These are phyloP conservation scores for Macadamia integrifolia DNA, from an alignment of 164 flowering plant species.

Conservation along the genomic window DNA sequence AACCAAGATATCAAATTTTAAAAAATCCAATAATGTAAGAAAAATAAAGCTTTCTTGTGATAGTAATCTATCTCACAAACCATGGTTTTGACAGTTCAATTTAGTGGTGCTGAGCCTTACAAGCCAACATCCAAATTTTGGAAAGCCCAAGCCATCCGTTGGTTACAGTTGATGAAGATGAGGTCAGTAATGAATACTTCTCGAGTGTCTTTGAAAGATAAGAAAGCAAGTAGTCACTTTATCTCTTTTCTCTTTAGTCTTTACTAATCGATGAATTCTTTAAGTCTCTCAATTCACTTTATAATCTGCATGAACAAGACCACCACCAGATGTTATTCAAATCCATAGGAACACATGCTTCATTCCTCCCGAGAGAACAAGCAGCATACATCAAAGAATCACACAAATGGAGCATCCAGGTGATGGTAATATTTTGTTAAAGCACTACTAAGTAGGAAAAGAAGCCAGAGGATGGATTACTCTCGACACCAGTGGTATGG, in stretches of 20 bases:
- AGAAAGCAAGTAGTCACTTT: constrained; percentile 30
- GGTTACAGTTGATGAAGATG: constrained; percentile 30
- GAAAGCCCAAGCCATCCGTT: constrained; percentile 27
- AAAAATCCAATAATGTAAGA: constrained; percentile 10
- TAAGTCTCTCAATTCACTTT: constrained; percentile 48
- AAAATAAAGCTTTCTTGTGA: constrained; percentile 16
- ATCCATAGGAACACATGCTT: constrained; percentile 21
- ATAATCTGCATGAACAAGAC: constrained; percentile 67
- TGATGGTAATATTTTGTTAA: no score
- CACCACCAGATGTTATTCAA: constrained; percentile 41
- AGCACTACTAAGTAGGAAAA: constrained; percentile 1
- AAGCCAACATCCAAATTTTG: constrained; percentile 31
- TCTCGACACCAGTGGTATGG: background rate
- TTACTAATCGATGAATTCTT: constrained; percentile 53
- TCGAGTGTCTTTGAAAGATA: constrained; percentile 35
- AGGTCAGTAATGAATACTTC: constrained; percentile 30
- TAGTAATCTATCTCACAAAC: constrained; percentile 30
- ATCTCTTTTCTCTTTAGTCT: constrained; percentile 42
- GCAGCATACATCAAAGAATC: constrained; percentile 12
- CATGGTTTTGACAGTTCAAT: constrained; percentile 34
- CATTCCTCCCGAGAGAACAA: constrained; percentile 21
- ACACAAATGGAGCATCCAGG: constrained; percentile 1
- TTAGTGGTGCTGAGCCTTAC: constrained; percentile 28
- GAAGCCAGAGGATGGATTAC: background rate
- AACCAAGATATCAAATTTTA: constrained; percentile 28